Evolutionary conservation across 495 filamentous ascomycete species (phyloP).

Genomic region (Annulohypoxylon nitens): DNA sequence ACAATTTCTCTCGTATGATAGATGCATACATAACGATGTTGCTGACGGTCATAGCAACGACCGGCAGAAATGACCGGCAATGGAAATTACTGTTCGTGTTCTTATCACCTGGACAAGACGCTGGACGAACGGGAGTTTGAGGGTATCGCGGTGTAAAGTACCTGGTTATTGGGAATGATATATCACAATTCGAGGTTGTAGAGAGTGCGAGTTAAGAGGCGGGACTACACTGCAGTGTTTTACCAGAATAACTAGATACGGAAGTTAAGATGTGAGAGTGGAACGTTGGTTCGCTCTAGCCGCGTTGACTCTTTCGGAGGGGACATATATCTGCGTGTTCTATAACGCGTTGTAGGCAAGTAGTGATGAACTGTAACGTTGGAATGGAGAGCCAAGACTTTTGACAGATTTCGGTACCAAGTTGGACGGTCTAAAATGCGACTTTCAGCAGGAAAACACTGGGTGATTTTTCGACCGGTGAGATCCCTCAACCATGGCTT

Average conservation of each 20-base stretch:
- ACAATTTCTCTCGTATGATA: slow-evolving; percentile 24
- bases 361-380: slow-evolving; percentile 29
- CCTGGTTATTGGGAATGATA: slow-evolving; percentile 46
- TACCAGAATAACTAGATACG: slow-evolving; percentile 18
- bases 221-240: slow-evolving; percentile 31
- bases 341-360: background rate
- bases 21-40: slow-evolving; percentile 15
- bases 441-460: slow-evolving; percentile 3
- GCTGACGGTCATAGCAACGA: slow-evolving; percentile 27
- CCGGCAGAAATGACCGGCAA: slow-evolving; percentile 25
- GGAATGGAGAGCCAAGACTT: slow-evolving; percentile 1
- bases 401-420: slow-evolving; percentile 8
- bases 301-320: background rate
- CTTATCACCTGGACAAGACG: slow-evolving; percentile 14
- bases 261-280: slow-evolving; percentile 21
- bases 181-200: slow-evolving; percentile 32
- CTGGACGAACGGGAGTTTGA: slow-evolving; percentile 5
- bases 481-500: background rate
- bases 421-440: slow-evolving; percentile 21
- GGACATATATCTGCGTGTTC: background rate
- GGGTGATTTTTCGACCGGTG: slow-evolving; percentile 5
- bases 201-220: slow-evolving; percentile 1
- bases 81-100: slow-evolving; percentile 17
- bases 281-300: slow-evolving; percentile 2
- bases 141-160: slow-evolving; percentile 20